These are phyloP conservation scores for Lactarius akahatsu DNA, from an alignment of 768 basidiomycete species.

Conservation along the genomic window DNA sequence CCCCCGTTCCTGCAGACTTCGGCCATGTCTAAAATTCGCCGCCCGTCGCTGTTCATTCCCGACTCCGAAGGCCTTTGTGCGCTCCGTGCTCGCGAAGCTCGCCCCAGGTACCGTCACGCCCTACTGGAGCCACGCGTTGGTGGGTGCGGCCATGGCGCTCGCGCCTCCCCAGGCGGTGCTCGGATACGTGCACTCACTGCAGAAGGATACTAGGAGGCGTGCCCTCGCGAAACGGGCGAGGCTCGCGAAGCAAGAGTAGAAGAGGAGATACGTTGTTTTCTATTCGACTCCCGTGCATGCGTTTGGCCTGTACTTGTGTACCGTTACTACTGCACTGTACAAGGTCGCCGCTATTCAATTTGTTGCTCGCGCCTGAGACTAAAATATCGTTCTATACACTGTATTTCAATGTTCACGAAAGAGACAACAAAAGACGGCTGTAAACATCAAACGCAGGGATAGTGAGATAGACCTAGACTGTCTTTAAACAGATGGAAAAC, in stretches of 20 bases:
- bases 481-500: too few relatives aligned
- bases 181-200: slow-evolving; percentile 60
- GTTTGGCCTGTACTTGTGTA: background rate
- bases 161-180: slow-evolving; percentile 5
- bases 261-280: too few relatives aligned
- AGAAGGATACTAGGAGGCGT: slow-evolving; percentile 70
- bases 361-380: background rate
- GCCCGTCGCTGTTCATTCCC: slow-evolving; percentile 69
- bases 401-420: too few relatives aligned
- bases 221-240: slow-evolving; percentile 62
- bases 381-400: too few relatives aligned
- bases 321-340: background rate
- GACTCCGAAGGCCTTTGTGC: slow-evolving; percentile 70
- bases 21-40: slow-evolving; percentile 90
- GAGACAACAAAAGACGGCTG: too few relatives aligned
- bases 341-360: background rate
- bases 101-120: slow-evolving; percentile 72
- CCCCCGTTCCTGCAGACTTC: slow-evolving; percentile 61
- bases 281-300: background rate
- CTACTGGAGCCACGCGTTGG: slow-evolving; percentile 30
- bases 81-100: slow-evolving; percentile 71
- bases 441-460: too few relatives aligned
- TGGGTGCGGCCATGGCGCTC: slow-evolving; percentile 26
- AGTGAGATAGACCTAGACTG: too few relatives aligned
- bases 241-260: slow-evolving; percentile 51